These are phyloP conservation scores for Trametes polyzona DNA, from an alignment of 1,284 basidiomycete genomes.

Conservation along the genomic window DNA sequence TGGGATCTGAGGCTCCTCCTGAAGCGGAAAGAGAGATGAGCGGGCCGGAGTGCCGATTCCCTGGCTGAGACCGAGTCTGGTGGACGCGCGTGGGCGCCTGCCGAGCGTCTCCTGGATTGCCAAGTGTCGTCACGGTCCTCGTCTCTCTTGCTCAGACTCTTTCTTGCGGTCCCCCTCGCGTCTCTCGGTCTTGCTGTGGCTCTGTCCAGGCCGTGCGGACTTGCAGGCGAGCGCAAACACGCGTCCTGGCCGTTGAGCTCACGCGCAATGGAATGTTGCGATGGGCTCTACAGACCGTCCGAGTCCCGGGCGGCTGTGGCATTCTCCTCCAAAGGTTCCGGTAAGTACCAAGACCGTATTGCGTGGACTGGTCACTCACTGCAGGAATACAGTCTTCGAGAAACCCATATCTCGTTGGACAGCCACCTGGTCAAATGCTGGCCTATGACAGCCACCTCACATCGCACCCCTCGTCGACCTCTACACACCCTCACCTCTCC, in stretches of 20 bases:
- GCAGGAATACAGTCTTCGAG: too few relatives aligned
- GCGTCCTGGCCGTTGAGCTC: constrained; percentile 15
- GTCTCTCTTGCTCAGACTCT: not conserved
- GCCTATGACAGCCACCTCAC: too few relatives aligned
- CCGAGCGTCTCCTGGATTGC: not conserved
- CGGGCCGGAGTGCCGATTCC: not conserved
- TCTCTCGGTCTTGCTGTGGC: not conserved
- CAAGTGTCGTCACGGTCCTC: not conserved
- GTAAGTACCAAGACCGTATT: too few relatives aligned
- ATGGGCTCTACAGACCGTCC: constrained; percentile 49
- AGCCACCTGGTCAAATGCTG: too few relatives aligned
- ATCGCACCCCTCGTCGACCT: too few relatives aligned
- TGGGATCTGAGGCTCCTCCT: constrained; percentile 10
- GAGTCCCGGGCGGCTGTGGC: constrained; percentile 37
- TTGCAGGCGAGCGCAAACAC: not conserved
- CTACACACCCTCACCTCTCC: too few relatives aligned
- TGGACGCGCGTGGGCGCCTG: constrained; percentile 1
- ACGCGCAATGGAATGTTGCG: constrained; percentile 60
- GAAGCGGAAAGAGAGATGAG: not conserved
- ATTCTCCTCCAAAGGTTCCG: constrained; percentile 14
- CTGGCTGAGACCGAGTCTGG: constrained; percentile 13
- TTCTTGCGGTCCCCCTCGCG: not conserved
- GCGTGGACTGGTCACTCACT: too few relatives aligned
- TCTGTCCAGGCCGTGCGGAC: not conserved
- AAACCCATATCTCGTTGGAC: too few relatives aligned